These are phyloP conservation scores for Lodderomyces margitis DNA, from an alignment of 1,139 yeast species.

Conservation along the genomic window DNA sequence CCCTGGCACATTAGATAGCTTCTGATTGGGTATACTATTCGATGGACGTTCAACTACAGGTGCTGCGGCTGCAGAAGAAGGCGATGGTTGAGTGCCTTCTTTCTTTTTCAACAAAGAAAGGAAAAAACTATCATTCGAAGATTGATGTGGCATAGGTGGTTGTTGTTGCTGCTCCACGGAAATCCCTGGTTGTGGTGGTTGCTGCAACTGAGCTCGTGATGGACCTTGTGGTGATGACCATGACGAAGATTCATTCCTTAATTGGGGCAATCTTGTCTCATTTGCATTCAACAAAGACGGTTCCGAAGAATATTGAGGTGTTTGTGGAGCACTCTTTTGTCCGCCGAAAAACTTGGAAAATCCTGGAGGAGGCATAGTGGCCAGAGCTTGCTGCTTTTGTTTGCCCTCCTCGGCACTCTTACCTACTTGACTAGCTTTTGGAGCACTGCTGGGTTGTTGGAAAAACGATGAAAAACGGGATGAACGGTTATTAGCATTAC, in stretches of 20 bases:
- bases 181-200: constrained; percentile 9
- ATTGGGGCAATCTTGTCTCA: neutral
- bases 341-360: constrained; percentile 16
- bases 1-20: no score
- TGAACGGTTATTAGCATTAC: constrained; percentile 28
- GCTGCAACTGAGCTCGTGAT: constrained; percentile 8
- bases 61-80: constrained; percentile 13
- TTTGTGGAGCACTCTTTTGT: constrained; percentile 6
- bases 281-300: constrained; percentile 4
- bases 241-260: constrained; percentile 10
- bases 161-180: neutral
- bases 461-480: constrained; percentile 50
- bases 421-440: neutral
- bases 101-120: constrained; percentile 49
- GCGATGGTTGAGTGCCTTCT: constrained; percentile 15
- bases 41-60: constrained; percentile 9
- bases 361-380: constrained; percentile 17
- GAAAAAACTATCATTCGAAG: constrained; percentile 49
- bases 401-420: neutral
- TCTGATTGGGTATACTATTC: neutral
- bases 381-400: constrained; percentile 3
- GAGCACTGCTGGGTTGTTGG: constrained; percentile 12
- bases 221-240: constrained; percentile 8
- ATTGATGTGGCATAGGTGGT: constrained; percentile 7
- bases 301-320: constrained; percentile 6